Percentiles rank a stretch among this genome's conserved stretches.
phyloP scores from a whole-genome alignment of 2,329 filamentous ascomycete genomes.

The Xylaria sp. region DNA sequence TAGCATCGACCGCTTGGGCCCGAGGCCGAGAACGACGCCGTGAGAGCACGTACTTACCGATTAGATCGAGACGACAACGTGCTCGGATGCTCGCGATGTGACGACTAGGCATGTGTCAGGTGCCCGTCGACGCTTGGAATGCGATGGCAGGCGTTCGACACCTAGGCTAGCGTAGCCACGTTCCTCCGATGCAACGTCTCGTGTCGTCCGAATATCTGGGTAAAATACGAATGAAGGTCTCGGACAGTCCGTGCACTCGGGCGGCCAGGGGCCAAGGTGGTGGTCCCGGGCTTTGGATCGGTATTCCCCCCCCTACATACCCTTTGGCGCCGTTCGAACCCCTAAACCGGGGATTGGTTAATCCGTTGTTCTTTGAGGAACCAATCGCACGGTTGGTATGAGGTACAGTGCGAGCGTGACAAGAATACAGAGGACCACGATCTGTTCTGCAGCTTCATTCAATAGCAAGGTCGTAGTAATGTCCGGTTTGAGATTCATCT shows the following conservation, averaged over 20 bases:
- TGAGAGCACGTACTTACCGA: background rate
- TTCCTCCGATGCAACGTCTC: slow-evolving; percentile 15
- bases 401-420: background rate
- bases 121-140: slow-evolving; percentile 12
- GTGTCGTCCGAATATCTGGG: slow-evolving; percentile 14
- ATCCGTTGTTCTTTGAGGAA: background rate
- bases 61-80: background rate
- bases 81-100: background rate
- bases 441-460: slow-evolving; percentile 2
- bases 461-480: background rate
- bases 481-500: slow-evolving; percentile 3
- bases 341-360: background rate
- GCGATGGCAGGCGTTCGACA: background rate
- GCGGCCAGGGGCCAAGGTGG: background rate
- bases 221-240: background rate
- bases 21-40: background rate
- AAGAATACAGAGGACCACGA: background rate
- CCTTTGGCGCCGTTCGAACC: slow-evolving; percentile 2
- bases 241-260: background rate
- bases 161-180: slow-evolving; percentile 9
- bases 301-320: background rate
- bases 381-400: background rate
- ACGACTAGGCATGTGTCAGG: slow-evolving; percentile 16
- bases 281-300: background rate
- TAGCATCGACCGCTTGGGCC: background rate